These are phyloP conservation scores for Penicillium silybi DNA, from an alignment of 495 filamentous ascomycete species.

Conservation along the genomic window DNA sequence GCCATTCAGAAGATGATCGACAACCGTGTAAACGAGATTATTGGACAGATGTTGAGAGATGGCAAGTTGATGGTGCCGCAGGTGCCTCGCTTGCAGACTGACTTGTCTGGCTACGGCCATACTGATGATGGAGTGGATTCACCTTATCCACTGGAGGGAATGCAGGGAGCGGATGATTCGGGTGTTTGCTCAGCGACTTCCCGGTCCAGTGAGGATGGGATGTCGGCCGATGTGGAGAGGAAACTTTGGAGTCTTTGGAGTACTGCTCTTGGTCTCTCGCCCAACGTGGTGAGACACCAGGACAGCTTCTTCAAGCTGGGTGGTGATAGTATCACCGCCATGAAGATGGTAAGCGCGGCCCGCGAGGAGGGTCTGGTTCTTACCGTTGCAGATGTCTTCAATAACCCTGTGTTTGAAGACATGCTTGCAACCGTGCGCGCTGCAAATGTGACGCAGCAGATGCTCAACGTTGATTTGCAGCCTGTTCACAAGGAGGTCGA, in stretches of 20 bases:
- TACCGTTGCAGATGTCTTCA: slow-evolving; percentile 53
- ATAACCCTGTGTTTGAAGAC: slow-evolving; percentile 43
- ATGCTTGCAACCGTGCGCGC: slow-evolving; percentile 37
- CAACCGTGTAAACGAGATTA: slow-evolving; percentile 38
- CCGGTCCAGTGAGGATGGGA: slow-evolving; percentile 22
- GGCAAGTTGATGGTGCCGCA: slow-evolving; percentile 28
- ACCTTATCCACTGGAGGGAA: slow-evolving; percentile 16
- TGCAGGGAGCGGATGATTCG: slow-evolving; percentile 21
- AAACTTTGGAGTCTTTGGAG: slow-evolving; percentile 46
- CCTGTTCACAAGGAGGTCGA: slow-evolving; percentile 14
- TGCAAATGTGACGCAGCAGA: slow-evolving; percentile 25
- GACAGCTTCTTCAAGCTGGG: slow-evolving; percentile 49
- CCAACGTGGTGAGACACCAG: slow-evolving; percentile 35
- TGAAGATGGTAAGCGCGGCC: slow-evolving; percentile 61
- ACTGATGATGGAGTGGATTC: slow-evolving; percentile 16
- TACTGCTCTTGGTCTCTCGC: slow-evolving; percentile 37
- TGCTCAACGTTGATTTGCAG: slow-evolving; percentile 22
- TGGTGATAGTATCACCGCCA: slow-evolving; percentile 59
- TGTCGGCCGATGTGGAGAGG: slow-evolving; percentile 28
- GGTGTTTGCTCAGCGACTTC: slow-evolving; percentile 24
- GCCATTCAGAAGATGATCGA: slow-evolving; percentile 39
- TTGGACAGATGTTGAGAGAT: slow-evolving; percentile 36
- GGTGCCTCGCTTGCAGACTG: slow-evolving; percentile 6
- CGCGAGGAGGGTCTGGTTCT: slow-evolving; percentile 50
- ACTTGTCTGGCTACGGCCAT: slow-evolving; percentile 13